Base-by-base conservation (phyloP, 352 stramenopile genomes). In the Globisporangium lucens region DNA sequence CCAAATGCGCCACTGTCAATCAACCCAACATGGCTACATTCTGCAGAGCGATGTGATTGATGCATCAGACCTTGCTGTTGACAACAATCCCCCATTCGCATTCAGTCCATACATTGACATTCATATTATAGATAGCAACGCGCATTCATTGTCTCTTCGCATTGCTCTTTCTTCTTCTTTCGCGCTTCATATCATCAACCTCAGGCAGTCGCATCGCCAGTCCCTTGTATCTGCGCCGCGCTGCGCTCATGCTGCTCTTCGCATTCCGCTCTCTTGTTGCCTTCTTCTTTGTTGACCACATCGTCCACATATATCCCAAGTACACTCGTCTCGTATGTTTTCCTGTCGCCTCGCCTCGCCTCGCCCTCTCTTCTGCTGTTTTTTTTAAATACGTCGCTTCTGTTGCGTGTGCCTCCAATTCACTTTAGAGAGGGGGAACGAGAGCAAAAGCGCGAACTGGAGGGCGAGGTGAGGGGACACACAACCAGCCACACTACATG, bases 401-500 rank as follows among this genome's bases (percentile, higher is more conserved):
- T 4, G 38, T 6, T 46, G 38, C 0, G 3, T 46, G 2, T 6
- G 38, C 1, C 10, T 43, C 36, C 36, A 13, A 4, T 15, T 15
- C 36, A 15, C 36, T 15, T 15, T 13, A 13, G 12, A 43, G 10
- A 43, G 8, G 0, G 38, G 13, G 36, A 15, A 3, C 7, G 36
- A 43, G 36, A 3, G 36, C 36, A 12, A 43, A 27, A 43, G 30
- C 46, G 4, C 12, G 17, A 15, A 24, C 0, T 4, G 20, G 20
- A 7, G 46, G 20, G 1, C 43, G 43, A 51, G 46, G 9, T 22
- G 38, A 43, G 5, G n/a, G 13, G 22, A 10, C 46, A 24, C 4
- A 3, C 35, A n/a, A 33, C 47, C 47, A 57, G 52, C 52, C 41
- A 38, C 22, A 43, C 67, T 72, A 93, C 85, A 93, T 93, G 69